Conservation (phyloP, 345 rosid genomes). For the Mangifera indica region DNA sequence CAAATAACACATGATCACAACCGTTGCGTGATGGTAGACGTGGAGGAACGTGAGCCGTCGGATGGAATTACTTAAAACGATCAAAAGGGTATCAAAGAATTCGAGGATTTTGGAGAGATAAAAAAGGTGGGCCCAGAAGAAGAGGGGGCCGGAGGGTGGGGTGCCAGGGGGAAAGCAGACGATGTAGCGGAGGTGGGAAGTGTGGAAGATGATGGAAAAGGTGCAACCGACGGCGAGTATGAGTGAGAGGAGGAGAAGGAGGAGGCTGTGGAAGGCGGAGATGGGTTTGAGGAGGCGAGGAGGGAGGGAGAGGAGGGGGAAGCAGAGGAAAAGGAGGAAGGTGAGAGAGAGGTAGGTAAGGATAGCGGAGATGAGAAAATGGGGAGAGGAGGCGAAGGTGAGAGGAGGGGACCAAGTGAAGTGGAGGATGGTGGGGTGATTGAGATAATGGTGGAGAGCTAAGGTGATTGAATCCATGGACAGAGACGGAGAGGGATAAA, state of each 20-base stretch:
- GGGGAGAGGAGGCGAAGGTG: conserved; percentile 57
- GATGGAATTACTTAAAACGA: conserved; percentile 47
- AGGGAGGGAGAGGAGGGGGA: conserved; percentile 28
- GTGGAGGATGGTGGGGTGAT: conserved; percentile 50
- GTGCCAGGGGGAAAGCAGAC: conserved; percentile 55
- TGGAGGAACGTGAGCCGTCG: conserved; percentile 78
- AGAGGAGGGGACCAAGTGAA: conserved; percentile 59
- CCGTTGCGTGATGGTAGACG: conserved; percentile 78
- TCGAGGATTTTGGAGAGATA: conserved; percentile 70
- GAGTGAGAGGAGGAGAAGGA: conserved; percentile 57
- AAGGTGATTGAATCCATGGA: conserved; percentile 21
- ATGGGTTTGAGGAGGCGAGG: conserved; percentile 57
- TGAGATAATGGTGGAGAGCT: conserved; percentile 45
- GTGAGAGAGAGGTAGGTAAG: conserved; percentile 53
- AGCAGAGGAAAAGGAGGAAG: conserved; percentile 36
- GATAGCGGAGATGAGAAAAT: conserved; percentile 47
- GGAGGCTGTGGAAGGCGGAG: conserved; percentile 69
- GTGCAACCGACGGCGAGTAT: conserved; percentile 70
- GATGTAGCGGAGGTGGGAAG: conserved; percentile 12
- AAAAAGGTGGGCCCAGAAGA: conserved; percentile 73
- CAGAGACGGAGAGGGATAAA: background rate
- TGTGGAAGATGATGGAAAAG: conserved; percentile 41
- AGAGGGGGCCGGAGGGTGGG: conserved; percentile 49
- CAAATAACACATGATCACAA: conserved; percentile 66
- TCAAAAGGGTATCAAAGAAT: conserved; percentile 57